Conservation (phyloP, 1,139 yeast genomes). For the Kodamaea arcana region DNA sequence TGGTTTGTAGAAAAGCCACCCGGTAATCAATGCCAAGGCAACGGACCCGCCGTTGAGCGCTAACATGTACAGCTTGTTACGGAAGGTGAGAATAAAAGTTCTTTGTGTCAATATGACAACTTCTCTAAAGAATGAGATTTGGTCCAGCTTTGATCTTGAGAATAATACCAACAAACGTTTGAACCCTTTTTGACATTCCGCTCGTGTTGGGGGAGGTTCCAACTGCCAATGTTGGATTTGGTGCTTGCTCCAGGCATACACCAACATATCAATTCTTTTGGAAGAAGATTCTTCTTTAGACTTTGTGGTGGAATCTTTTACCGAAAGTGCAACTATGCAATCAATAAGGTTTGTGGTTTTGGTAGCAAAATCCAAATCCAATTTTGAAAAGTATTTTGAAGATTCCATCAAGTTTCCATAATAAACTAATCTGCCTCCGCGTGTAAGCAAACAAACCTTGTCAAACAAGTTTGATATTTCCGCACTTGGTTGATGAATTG, state of each 20-base stretch:
- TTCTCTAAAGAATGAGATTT: slow-evolving; percentile 17
- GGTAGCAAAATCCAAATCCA: slow-evolving; percentile 7
- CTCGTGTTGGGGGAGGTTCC: slow-evolving; percentile 1
- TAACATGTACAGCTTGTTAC: slow-evolving; percentile 17
- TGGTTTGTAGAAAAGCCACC: slow-evolving; percentile 22
- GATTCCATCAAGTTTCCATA: slow-evolving; percentile 17
- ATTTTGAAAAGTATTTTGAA: slow-evolving; percentile 14
- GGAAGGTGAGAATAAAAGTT: slow-evolving; percentile 14
- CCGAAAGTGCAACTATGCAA: slow-evolving; percentile 20
- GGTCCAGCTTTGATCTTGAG: slow-evolving; percentile 9
- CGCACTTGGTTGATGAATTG: slow-evolving; percentile 23
- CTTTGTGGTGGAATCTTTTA: slow-evolving; percentile 17
- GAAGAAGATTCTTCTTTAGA: slow-evolving; percentile 15
- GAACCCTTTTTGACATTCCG: slow-evolving; percentile 5
- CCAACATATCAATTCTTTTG: slow-evolving; percentile 14
- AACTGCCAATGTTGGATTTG: background rate
- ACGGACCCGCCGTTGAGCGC: slow-evolving; percentile 19
- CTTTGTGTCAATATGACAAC: slow-evolving; percentile 17
- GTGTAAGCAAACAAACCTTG: slow-evolving; percentile 19
- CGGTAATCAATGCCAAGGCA: slow-evolving; percentile 15
- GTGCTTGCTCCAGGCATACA: slow-evolving; percentile 13
- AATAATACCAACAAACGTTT: slow-evolving; percentile 9
- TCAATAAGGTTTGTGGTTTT: slow-evolving; percentile 9
- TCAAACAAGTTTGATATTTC: slow-evolving; percentile 21
- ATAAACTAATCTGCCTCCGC: slow-evolving; percentile 23